Evolutionary conservation across 768 basidiomycete genomes (phyloP), one percentile per base, ranked within the genome.

Genomic region (Lactarius hengduanensis): DNA sequence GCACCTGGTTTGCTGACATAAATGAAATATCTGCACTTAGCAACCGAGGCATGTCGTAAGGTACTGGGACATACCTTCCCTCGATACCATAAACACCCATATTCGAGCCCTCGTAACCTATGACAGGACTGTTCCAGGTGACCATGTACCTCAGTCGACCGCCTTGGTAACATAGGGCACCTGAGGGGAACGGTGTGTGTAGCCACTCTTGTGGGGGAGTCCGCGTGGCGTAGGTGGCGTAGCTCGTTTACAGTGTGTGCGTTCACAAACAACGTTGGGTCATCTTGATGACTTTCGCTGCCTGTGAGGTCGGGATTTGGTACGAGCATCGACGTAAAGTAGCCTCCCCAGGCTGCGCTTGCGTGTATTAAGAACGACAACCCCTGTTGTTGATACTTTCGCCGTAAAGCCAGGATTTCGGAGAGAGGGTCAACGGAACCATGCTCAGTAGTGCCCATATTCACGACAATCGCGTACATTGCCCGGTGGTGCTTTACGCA

Each of bases 261-360:
- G 28, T 71, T 72, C 9, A 80, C 64, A 32, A 77, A 71, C 34
- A 77, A 59, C 10, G 70, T 67, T 6, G 79, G 79, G 13, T 70
- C 70, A 50, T 70, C 62, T 10, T 41, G 40, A 26, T 3, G 34
- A 18, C 32, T 59, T 38, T 43, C 38, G 43, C 15, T 28, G 10
- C 22, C 40, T 7, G 53, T 26, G 9, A 22, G 16, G 9, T 20
- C 22, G 5, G 70, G 68, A 56, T 63, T 66, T 16, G 70, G 68
- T 2, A 66, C 72, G 34, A 77, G 66, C 70, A 76, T 76, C 3
- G 75, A 73, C 4, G 76, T 71, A 64, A 82, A 83, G 70, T 82
- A 83, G 4, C 78, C 79, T 6, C 82, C 81, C 82, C 81, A 82
- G 1, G 81, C 81, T 4, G 77, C 81, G 65, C 82, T 80, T 20